These are phyloP conservation scores for Quercus engelmannii DNA, from an alignment of 306 rosid genomes.

Conservation along the genomic window DNA sequence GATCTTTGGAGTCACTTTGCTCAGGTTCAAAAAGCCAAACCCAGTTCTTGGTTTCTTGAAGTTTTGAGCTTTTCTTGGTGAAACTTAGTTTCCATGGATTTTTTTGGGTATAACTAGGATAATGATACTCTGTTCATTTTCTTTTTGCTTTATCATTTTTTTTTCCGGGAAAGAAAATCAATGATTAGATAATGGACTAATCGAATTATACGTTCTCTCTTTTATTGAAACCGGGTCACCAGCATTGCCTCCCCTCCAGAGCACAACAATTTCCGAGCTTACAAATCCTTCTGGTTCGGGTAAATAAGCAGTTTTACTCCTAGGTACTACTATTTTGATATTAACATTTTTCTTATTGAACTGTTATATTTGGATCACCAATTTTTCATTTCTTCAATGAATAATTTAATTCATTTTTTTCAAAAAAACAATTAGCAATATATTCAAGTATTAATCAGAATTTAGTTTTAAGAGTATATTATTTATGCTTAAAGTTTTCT, in stretches of 20 bases:
- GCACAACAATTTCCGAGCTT: slow-evolving; percentile 22
- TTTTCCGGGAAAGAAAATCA: too few relatives aligned
- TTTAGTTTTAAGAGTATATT: too few relatives aligned
- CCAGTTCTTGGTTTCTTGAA: background rate
- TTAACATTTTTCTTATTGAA: background rate
- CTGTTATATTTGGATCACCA: background rate
- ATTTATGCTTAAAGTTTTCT: too few relatives aligned
- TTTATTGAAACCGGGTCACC: slow-evolving; percentile 25
- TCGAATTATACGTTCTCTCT: background rate
- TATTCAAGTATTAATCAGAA: too few relatives aligned
- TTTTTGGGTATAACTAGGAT: background rate
- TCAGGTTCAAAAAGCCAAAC: slow-evolving; percentile 31
- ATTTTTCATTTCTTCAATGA: background rate
- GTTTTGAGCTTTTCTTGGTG: background rate
- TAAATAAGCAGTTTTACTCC: background rate
- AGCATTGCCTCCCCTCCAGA: slow-evolving; percentile 49
- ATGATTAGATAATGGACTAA: background rate
- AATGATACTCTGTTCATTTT: too few relatives aligned
- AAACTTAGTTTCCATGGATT: background rate
- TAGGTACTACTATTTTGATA: background rate
- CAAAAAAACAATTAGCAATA: too few relatives aligned
- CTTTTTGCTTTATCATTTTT: too few relatives aligned
- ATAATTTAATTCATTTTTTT: background rate
- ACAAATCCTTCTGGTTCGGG: slow-evolving; percentile 22
- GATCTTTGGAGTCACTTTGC: slow-evolving; percentile 39